These are phyloP conservation scores for Pyrrhoderma noxium DNA, from an alignment of 1,284 basidiomycete genomes.

Conservation along the genomic window DNA sequence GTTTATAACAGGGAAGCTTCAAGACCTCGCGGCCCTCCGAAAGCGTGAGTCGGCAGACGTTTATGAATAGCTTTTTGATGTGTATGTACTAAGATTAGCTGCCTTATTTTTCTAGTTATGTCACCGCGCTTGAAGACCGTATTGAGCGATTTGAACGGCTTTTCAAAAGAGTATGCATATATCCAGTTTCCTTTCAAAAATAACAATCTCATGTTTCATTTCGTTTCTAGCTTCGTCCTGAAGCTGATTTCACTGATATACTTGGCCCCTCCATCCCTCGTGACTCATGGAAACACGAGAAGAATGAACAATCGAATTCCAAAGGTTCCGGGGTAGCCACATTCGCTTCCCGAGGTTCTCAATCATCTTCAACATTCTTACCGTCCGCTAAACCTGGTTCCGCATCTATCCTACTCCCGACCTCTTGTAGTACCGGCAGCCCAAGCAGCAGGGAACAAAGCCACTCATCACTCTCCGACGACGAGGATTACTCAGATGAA, in stretches of 20 bases:
- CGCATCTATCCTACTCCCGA: too few relatives aligned
- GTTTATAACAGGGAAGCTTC: conserved; percentile 53
- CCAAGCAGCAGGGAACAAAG: too few relatives aligned
- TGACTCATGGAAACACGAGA: conserved; percentile 61
- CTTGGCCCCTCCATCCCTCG: conserved; percentile 64
- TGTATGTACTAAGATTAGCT: conserved; percentile 8
- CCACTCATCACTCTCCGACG: too few relatives aligned
- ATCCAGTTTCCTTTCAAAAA: background rate
- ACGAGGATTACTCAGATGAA: too few relatives aligned
- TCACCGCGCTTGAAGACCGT: conserved; percentile 71
- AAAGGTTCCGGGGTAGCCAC: conserved; percentile 7
- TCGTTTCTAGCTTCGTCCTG: conserved; percentile 52
- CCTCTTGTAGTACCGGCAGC: too few relatives aligned
- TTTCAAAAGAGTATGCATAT: conserved; percentile 51
- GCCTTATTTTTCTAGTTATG: conserved; percentile 42
- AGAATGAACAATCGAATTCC: conserved; percentile 16
- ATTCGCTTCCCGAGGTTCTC: background rate
- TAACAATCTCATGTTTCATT: conserved; percentile 10
- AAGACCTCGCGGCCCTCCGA: conserved; percentile 76
- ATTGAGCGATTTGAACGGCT: conserved; percentile 66
- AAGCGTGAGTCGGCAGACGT: conserved; percentile 49
- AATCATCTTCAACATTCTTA: background rate
- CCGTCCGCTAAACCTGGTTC: too few relatives aligned
- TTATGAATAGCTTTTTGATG: background rate
- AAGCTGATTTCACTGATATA: conserved; percentile 55